These are phyloP conservation scores for Trichodelitschia bisporula DNA, from an alignment of 495 filamentous ascomycete genomes.

Conservation along the genomic window DNA sequence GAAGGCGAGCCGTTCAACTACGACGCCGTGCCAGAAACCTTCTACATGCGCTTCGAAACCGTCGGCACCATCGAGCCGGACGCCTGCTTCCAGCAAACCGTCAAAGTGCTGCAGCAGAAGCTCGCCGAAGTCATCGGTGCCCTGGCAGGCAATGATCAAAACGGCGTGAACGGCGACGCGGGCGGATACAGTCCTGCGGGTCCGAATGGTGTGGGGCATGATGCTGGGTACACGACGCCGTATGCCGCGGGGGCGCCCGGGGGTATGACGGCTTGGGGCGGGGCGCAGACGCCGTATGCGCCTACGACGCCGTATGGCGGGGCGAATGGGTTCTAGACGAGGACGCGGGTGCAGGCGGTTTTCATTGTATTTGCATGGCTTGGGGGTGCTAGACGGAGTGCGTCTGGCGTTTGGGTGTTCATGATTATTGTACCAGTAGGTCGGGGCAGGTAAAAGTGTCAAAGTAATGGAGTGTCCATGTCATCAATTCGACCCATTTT, in stretches of 20 bases:
- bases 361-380: no score
- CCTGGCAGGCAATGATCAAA: slow-evolving; percentile 26
- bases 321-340: no score
- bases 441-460: no score
- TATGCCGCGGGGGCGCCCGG: not conserved
- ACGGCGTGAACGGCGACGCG: slow-evolving; percentile 22
- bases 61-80: slow-evolving; percentile 74
- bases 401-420: no score
- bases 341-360: no score
- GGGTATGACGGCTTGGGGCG: not conserved
- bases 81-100: slow-evolving; percentile 63
- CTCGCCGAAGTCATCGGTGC: slow-evolving; percentile 62
- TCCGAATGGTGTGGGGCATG: not conserved
- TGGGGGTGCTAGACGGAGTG: no score
- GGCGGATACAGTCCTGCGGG: not conserved
- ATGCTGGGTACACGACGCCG: not conserved
- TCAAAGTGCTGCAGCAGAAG: slow-evolving; percentile 73
- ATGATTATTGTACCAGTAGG: no score
- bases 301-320: not conserved
- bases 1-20: slow-evolving; percentile 78
- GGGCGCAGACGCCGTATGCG: not conserved
- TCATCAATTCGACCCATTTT: no score
- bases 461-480: no score
- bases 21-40: slow-evolving; percentile 57
- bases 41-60: slow-evolving; percentile 85